Conservation (phyloP, 148 eudicot species). For the Fagopyrum tataricum region DNA sequence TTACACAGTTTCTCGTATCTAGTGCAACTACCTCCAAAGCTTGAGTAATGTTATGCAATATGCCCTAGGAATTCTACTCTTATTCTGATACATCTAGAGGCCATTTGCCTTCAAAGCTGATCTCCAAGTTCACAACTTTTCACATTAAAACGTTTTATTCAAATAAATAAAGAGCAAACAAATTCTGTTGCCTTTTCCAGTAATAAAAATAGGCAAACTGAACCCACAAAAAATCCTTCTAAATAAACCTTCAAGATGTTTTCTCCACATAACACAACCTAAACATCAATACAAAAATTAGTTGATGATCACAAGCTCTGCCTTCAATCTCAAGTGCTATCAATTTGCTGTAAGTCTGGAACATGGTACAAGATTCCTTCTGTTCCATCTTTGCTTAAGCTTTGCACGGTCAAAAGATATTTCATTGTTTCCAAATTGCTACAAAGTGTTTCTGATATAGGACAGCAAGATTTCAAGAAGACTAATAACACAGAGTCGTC, state of each 20-base stretch:
- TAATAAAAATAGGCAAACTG: neutral
- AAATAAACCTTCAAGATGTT: too few relatives aligned
- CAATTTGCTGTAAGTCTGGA: constrained; percentile 5
- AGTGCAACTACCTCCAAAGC: too few relatives aligned
- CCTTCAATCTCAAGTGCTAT: neutral
- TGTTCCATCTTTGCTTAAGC: neutral
- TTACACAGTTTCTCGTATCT: too few relatives aligned
- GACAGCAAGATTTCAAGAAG: neutral
- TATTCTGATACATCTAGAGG: too few relatives aligned
- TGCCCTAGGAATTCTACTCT: too few relatives aligned
- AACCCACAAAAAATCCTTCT: neutral
- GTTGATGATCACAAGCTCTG: neutral
- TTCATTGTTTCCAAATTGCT: neutral
- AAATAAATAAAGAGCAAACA: neutral
- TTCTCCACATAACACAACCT: neutral
- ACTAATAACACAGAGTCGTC: neutral
- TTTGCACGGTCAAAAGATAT: neutral
- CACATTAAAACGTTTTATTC: neutral
- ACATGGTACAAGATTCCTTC: neutral
- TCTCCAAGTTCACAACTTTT: too few relatives aligned
- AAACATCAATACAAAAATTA: neutral
- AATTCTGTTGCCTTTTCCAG: neutral
- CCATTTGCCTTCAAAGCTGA: too few relatives aligned
- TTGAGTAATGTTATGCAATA: too few relatives aligned
- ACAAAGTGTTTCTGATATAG: neutral